Evolutionary conservation across 1,139 yeast genomes (phyloP), one percentile per base, ranked within the genome.

Genomic region (Blastobotrys petasosporus): DNA sequence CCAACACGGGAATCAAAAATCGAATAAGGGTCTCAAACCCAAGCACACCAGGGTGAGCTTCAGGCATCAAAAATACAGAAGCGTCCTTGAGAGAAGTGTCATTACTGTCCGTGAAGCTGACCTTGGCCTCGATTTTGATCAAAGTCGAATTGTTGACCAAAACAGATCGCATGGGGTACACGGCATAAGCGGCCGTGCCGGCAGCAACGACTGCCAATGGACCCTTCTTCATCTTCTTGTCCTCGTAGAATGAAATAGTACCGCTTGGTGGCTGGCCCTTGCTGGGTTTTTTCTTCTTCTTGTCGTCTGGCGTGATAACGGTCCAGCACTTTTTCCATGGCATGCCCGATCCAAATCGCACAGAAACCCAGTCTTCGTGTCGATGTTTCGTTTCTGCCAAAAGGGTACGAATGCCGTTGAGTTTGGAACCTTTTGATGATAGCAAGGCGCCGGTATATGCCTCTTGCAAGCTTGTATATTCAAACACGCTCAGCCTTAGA

Each of bases 291-390:
- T 60, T 60, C 61, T 69, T 64, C 64, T 80, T 66, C 60, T 68
- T 56, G 32, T 56, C 62, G 7, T 67, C 68, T 7, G 95, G 97
- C 51, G 90, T 87, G 47, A 90, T 77, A n/a, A 88, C 95, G 1
- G 95, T 92, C 71, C 77, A 92, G 62, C 96, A 90, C 52, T 95
- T 75, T 61, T 84, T 85, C 97, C 97, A 92, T 1, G 97, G 96
- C 95, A 87, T 87, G 32, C 98, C 98, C 13, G 94, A 79, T 12
- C 97, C 97, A 64, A 90, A 90, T 54, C 97, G 74, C 23, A 92
- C 94, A 64, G 90, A 78, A 33, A 85, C 88, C 97, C 96, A 90
- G 60, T 90, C 96, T 64, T 87, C 96, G 60, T 87, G 94, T 51
- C 79, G 80, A 61, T 82, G 85, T 58, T 92, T 79, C 29, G 92